These are phyloP conservation scores for Allantophomopsis cytisporea DNA, from an alignment of 2,329 filamentous ascomycete genomes.

Conservation along the genomic window DNA sequence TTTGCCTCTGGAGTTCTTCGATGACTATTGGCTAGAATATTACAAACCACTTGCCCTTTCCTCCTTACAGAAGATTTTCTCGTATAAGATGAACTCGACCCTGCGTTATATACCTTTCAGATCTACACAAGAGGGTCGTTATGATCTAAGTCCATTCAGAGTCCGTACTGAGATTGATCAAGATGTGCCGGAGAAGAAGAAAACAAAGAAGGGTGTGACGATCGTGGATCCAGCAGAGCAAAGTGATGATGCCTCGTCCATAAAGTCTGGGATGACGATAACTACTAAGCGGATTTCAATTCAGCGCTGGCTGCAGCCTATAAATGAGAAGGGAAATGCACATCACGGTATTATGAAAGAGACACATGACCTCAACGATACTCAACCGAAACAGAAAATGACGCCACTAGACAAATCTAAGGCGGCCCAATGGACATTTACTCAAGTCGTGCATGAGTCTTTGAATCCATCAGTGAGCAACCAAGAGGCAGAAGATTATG, in stretches of 20 bases:
- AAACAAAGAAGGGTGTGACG: conserved; percentile 52
- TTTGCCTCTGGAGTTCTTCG: conserved; percentile 39
- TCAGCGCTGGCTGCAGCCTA: conserved; percentile 45
- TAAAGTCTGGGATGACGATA: conserved; percentile 23
- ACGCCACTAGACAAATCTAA: conserved; percentile 62
- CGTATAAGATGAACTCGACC: conserved; percentile 84
- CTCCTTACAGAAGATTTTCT: conserved; percentile 83
- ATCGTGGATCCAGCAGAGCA: conserved; percentile 48
- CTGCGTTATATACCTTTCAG: conserved; percentile 71
- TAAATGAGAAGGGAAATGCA: conserved; percentile 17
- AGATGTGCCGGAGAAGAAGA: conserved; percentile 46
- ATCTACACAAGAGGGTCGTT: conserved; percentile 56
- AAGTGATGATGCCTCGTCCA: conserved; percentile 29
- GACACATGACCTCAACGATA: conserved; percentile 11
- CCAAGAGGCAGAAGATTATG: conserved; percentile 74
- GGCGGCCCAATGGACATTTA: conserved; percentile 78
- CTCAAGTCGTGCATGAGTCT: conserved; percentile 72
- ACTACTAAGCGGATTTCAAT: conserved; percentile 35
- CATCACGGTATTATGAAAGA: conserved; percentile 46
- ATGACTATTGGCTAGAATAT: conserved; percentile 97
- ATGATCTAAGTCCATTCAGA: conserved; percentile 80
- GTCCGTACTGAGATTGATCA: conserved; percentile 54
- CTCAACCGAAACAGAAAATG: conserved; percentile 31
- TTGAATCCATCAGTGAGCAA: conserved; percentile 70
- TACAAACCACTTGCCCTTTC: conserved; percentile 82